A percentile compares a stretch with the other conserved stretches of the same genome.
These are phyloP conservation scores for Apophysomyces elegans DNA, from an alignment of 371 early-diverging fungal genomes.

Conservation along the genomic window DNA sequence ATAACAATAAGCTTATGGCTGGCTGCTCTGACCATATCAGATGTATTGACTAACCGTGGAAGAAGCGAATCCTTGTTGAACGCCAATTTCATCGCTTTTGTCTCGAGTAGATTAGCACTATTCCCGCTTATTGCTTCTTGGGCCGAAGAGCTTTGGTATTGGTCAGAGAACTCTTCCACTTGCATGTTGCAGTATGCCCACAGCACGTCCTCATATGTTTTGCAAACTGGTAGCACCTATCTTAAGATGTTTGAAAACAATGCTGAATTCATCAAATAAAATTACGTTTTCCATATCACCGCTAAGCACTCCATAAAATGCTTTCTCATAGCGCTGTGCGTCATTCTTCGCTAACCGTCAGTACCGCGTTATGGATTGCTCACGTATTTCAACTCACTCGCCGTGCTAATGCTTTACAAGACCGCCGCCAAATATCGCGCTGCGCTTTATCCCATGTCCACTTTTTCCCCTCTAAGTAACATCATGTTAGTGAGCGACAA, in stretches of 20 bases:
- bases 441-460: constrained; percentile 13
- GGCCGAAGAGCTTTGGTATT: not conserved
- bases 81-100: not conserved
- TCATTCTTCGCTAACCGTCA: not conserved
- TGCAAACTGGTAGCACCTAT: constrained; percentile 22
- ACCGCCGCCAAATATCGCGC: constrained; percentile 13
- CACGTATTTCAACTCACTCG: not conserved
- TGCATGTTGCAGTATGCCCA: constrained; percentile 38
- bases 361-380: not conserved
- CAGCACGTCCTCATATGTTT: constrained; percentile 43
- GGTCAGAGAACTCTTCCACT: constrained; percentile 18
- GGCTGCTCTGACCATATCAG: not conserved
- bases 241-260: not conserved
- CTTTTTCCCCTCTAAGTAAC: not conserved
- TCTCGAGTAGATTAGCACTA: not conserved
- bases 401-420: not conserved
- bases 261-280: not conserved
- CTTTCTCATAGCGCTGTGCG: constrained; percentile 14
- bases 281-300: constrained; percentile 13
- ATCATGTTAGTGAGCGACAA: not conserved
- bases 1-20: not conserved
- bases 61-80: constrained; percentile 20
- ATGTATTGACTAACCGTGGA: constrained; percentile 12
- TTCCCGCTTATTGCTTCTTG: not conserved
- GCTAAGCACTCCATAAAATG: constrained; percentile 1